Base-by-base conservation (phyloP, 2,329 filamentous ascomycete genomes). In the Seiridium unicorne region DNA sequence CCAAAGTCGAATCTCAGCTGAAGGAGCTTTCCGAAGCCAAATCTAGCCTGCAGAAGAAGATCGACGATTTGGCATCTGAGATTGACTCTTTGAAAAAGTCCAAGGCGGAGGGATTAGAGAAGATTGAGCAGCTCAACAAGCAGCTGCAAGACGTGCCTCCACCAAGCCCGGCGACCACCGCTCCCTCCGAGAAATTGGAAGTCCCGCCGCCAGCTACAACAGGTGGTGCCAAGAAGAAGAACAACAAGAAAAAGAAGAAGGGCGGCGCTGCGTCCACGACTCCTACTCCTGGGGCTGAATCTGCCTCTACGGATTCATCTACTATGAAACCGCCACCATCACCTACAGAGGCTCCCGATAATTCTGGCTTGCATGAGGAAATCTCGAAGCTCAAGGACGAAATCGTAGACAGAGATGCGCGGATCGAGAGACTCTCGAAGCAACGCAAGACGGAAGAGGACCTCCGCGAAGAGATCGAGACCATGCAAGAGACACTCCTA, bases 201-300 rank as follows among this genome's bases (percentile, higher is more conserved):
- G 63, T 69, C 11, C 64, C 73, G 3, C 59, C 73, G 3, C 48
- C 73, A 1, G 56, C 69, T 1, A 44, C 68, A 0, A 51, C 72
- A 2, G 55, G 68, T 3, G 55, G 70, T 1, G 60, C 69, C 0
- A 79, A 80, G 62, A 84, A 82, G 61, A 94, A 93, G 77, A 96
- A 92, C 75, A 93, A 91, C 74, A 53, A 93, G 65, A 91, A 91
- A 72, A 96, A 94, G 80, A 97, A 96, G 83, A 94, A 93, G 79
- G 86, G 85, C 18, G 84, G 82, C 38, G 86, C 84, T 64, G 72
- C 74, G 5, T 74, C 79, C 7, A 74, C 76, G n/a, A 54, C 69
- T 5, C 62, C 69, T 6, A 66, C 67, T 18, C 68, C 73, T 9
- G 64, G 70, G 6, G 72, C 77, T 26, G 78, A 81, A 58, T 66